Evolutionary conservation across 441 rosid genomes (phyloP).

Genomic region (Gossypium gossypioides): DNA sequence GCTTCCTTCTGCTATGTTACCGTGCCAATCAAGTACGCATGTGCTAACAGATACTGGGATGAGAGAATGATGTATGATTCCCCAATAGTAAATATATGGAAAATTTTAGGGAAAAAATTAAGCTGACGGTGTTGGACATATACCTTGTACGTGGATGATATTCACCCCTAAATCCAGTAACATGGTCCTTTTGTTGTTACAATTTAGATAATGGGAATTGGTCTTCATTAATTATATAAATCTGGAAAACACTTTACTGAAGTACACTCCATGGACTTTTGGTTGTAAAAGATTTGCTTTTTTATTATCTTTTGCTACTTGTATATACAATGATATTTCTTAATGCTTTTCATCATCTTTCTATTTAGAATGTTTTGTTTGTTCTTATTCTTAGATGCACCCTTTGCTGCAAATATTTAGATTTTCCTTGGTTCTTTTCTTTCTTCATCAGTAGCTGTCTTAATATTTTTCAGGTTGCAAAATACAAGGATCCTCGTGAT

Average conservation of each 20-base stretch:
- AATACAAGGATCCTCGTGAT: slow-evolving; percentile 93
- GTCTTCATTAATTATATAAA: neutral
- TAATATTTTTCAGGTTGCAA: slow-evolving; percentile 57
- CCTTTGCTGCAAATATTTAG: neutral
- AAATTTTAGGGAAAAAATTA: neutral
- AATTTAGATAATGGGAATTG: neutral
- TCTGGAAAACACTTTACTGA: neutral
- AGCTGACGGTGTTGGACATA: neutral
- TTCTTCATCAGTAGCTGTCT: neutral
- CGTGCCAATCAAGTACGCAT: neutral
- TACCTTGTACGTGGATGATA: neutral
- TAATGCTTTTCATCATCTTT: neutral
- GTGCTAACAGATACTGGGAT: neutral
- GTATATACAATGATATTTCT: neutral
- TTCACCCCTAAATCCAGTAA: neutral
- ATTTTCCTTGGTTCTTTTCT: neutral
- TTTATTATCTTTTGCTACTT: neutral
- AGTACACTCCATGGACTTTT: neutral
- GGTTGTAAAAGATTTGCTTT: neutral
- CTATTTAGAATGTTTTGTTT: neutral
- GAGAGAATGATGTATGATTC: neutral
- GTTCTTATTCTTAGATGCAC: neutral
- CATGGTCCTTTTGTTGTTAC: neutral
- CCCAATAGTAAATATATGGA: neutral
- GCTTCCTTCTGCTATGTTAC: neutral